Evolutionary conservation across 495 filamentous ascomycete species (phyloP), one percentile per base, ranked within the genome.

Genomic region (Penicillium crystallinum): DNA sequence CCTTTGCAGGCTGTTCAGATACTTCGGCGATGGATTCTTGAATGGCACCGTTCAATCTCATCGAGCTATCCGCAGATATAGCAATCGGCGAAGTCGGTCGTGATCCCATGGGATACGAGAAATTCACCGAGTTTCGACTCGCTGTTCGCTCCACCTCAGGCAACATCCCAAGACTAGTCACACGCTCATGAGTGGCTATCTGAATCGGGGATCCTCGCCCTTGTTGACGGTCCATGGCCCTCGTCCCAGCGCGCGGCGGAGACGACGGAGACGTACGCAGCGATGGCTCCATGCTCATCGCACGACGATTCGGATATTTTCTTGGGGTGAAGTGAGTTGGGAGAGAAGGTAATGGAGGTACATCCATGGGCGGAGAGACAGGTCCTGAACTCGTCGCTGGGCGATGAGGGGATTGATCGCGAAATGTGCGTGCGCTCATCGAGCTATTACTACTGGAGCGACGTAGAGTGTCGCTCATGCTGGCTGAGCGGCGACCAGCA

Each of bases 391-490:
- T 68, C 38, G 78, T 75, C 34, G 72, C 67, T 45, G 75, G 62
- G 43, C 79, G 68, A 68, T 71, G 73, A 54, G 89, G 75, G 53
- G 90, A 80, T 49, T 83, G 67, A 56, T 86, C 75, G 52, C 91
- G 81, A 68, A 96, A 96, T 1, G 89, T 89, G 34, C 91, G 79
- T 55, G 90, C 86, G 35, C 80, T 84, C 90, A 96, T 95, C 25
- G 89, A 95, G 12, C 83, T 80, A 38, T 77, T 81, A 66, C 91
- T 96, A 23, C 71, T 79, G 23, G 77, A 74, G 39, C 91, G 76
- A 48, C 81, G 78, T 31, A 92, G 73, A 15, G 60, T 45, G 9
- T 67, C 70, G 46, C 69, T 64, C n/a, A 67, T 66, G 37, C 67
- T 68, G 8, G 66, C 61, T 37, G 71, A 69, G 42, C 57, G 57